Base-by-base conservation (phyloP, 352 stramenopile species). In the Elongisporangium anandrum region DNA sequence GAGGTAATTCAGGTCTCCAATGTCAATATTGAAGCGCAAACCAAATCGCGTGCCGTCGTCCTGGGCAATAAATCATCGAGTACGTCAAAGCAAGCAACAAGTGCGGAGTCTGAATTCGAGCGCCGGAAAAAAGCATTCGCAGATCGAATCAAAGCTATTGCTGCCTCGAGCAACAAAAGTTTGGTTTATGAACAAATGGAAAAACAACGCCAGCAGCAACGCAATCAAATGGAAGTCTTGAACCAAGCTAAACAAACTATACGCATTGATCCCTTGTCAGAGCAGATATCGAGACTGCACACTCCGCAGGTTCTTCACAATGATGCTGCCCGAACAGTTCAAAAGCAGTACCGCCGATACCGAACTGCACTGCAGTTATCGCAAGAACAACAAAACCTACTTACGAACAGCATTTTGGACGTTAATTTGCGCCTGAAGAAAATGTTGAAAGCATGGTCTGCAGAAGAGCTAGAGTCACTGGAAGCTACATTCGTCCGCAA, bases 111-210 rank as follows among this genome's bases (percentile, higher is more conserved):
- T 10, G 85, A 94, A 54, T 94, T 92, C 53, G 71, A 88, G 49
- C 70, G 77, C 23, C 69, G 85, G 17, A 92, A 91, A 47, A 69
- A 88, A 60, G 59, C 79, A 23, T 94, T 94, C 51, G 59, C 73
- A 48, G 73, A 94, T 24, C 74, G 85, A 60, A 92, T 92, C 66
- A 91, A 92, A 53, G 66, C 74, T 15, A 87, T 92, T 29, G 81
- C 77, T 2, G 77, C 74, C 1, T 57, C 70, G 4, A 92, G 81
- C 52, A 83, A 69, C 49, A 84, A 87, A 47, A 92, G 80, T 54
- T 50, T 89, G 9, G 81, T 94, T 5, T 89, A 92, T 26, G 83
- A 94, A 50, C 67, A 88, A 49, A 49, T 91, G 19, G 77, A 85
- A 50, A 81, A 78, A 50, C 77, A 80, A 38, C 57, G 75, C 12